Evolutionary conservation across 1,284 basidiomycete species (phyloP).

Genomic region (Amylostereum areolatum): DNA sequence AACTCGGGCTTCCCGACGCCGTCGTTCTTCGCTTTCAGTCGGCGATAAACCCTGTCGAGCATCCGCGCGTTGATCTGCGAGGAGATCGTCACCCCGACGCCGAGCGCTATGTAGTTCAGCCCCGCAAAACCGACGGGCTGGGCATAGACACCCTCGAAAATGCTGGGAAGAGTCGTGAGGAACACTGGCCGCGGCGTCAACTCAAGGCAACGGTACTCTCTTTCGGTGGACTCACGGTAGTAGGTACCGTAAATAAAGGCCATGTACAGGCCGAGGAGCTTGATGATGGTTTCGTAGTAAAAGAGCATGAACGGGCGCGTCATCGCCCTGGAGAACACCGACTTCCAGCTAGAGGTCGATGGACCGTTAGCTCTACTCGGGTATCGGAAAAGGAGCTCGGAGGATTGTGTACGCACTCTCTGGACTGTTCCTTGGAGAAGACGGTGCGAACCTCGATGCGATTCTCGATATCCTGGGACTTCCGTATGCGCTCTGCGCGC

Average conservation of each 20-base stretch:
- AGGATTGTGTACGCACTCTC: neutral
- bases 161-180: conserved; percentile 59
- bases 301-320: conserved; percentile 45
- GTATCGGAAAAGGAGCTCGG: neutral
- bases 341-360: conserved; percentile 28
- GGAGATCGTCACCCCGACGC: conserved; percentile 43
- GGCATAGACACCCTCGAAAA: conserved; percentile 49
- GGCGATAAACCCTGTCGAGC: conserved; percentile 50
- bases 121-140: conserved; percentile 51
- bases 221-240: too few species aligned
- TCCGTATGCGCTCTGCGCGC: conserved; percentile 56
- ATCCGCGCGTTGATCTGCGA: conserved; percentile 56
- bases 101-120: conserved; percentile 59
- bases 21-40: conserved; percentile 43
- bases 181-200: conserved; percentile 44
- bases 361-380: neutral
- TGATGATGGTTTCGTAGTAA: conserved; percentile 40
- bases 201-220: too few species aligned
- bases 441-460: conserved; percentile 22
- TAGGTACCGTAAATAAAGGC: neutral
- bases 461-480: conserved; percentile 36
- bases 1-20: conserved; percentile 56
- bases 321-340: conserved; percentile 35
- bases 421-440: conserved; percentile 33
- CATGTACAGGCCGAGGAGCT: conserved; percentile 44